Evolutionary conservation across 441 rosid genomes (phyloP), one percentile per base, ranked within the genome.

Genomic region (Croton laevigatus): DNA sequence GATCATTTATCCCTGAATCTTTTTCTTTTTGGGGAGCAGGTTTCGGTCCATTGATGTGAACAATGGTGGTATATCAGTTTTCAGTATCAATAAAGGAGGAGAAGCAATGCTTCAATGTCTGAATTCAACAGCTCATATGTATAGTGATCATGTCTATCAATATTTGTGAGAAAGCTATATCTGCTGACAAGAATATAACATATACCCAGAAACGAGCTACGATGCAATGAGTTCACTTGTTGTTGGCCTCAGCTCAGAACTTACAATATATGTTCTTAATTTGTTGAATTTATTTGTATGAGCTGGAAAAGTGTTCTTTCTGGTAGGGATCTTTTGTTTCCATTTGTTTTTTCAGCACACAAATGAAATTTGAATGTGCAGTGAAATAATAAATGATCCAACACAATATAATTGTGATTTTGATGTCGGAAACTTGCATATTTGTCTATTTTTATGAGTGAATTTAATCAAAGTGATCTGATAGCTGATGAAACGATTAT

Each of bases 41-140:
- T 88, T 88, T 75, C 82, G 84, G 6, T 82, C 90, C 11, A 69
- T 81, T 27, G 92, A 86, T 69, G 84, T 86, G 66, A 86, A 88
- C 51, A 86, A 88, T 54, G 85, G 92, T 0, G 87, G 92, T 53
- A 76, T 88, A 53, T 86, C 81, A 61, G 79, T 83, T 13, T 84
- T 88, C 62, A 70, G 38, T 44, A 71, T 84, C 77, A 86, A 86
- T 79, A 78, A 36, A 51, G 74, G 48, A 68, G 93, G 90, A 37
- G 92, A 88, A 83, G 83, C 88, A 19, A 88, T 86, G 93, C 82
- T 88, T 16, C 82, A 79, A 49, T 79, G 85, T 23, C 72, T 88
- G 80, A 88, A 88, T 70, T 78, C 82, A 87, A 88, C 89, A 11
- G 81, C 88, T 3, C 93, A 88, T 72, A 81, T 86, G 85, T 88